A percentile compares a stretch with the other conserved stretches of the same genome.
Conservation (phyloP, 1,284 basidiomycete genomes). For the Meira nashicola region DNA sequence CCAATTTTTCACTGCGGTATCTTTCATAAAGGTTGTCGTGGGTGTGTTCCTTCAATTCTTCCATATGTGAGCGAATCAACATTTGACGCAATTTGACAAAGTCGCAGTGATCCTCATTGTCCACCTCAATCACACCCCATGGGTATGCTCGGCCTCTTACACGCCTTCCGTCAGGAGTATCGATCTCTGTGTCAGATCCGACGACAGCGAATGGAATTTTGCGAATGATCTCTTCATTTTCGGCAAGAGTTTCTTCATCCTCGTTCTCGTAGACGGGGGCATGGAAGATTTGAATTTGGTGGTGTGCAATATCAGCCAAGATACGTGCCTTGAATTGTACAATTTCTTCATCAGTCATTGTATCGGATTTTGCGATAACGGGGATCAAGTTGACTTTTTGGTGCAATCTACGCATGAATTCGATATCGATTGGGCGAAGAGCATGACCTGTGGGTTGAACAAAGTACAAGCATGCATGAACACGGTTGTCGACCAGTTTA, state of each 20-base stretch:
- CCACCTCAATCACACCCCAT: conserved; percentile 51
- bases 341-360: conserved; percentile 48
- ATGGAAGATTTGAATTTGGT: conserved; percentile 50
- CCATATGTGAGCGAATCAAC: conserved; percentile 53
- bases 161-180: conserved; percentile 47
- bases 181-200: conserved; percentile 47
- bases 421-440: conserved; percentile 50
- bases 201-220: conserved; percentile 52
- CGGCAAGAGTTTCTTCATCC: conserved; percentile 49
- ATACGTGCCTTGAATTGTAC: conserved; percentile 47
- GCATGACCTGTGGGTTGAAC: conserved; percentile 51
- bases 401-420: conserved; percentile 51
- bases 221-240: conserved; percentile 48
- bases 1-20: conserved; percentile 48
- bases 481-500: conserved; percentile 51
- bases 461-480: conserved; percentile 53
- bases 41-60: conserved; percentile 52
- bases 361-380: conserved; percentile 52
- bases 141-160: conserved; percentile 51
- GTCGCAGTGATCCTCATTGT: conserved; percentile 52
- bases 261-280: conserved; percentile 46
- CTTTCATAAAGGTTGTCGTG: conserved; percentile 48
- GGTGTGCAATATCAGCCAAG: conserved; percentile 48
- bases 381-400: conserved; percentile 51
- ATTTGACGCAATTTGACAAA: conserved; percentile 53